phyloP scores from a whole-genome alignment of 495 filamentous ascomycete genomes.

The Thozetella sp. region DNA sequence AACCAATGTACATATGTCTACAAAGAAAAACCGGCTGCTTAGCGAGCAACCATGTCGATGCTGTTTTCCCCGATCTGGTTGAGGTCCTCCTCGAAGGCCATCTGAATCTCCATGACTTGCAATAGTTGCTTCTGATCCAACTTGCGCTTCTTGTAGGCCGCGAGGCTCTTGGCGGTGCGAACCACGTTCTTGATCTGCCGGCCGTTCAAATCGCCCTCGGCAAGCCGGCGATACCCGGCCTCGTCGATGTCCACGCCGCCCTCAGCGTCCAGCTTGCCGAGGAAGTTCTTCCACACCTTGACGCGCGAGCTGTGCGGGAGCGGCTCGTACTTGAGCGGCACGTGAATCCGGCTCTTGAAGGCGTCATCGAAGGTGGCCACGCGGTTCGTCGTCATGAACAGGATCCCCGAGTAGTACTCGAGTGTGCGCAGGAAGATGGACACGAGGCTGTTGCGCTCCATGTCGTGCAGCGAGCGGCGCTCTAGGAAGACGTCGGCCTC shows the following conservation, averaged over 20 bases:
- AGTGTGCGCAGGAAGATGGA: conserved; percentile 51
- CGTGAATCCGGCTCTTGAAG: conserved; percentile 50
- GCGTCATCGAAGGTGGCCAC: conserved; percentile 41
- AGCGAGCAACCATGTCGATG: background rate
- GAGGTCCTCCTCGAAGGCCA: conserved; percentile 13
- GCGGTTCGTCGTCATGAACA: conserved; percentile 55
- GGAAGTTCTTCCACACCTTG: conserved; percentile 2
- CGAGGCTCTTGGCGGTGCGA: conserved; percentile 13
- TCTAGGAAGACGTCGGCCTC: conserved; percentile 51
- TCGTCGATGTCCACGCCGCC: conserved; percentile 3
- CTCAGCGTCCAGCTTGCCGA: background rate
- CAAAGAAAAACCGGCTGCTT: too few relatives aligned
- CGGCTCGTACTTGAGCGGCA: conserved; percentile 15
- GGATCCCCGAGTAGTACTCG: conserved; percentile 55
- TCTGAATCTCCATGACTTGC: conserved; percentile 16
- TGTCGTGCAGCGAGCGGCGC: conserved; percentile 38
- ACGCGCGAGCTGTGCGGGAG: background rate
- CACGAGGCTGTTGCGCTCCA: conserved; percentile 51
- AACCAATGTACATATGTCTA: too few relatives aligned
- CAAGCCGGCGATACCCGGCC: conserved; percentile 2
- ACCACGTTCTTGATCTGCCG: conserved; percentile 19
- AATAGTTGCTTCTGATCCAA: conserved; percentile 11
- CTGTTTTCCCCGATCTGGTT: background rate
- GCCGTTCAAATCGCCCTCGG: conserved; percentile 9
- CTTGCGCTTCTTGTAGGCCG: conserved; percentile 9